Evolutionary conservation across 2,329 filamentous ascomycete species (phyloP), one percentile per base, ranked within the genome.

Genomic region (Massarina eburnea): DNA sequence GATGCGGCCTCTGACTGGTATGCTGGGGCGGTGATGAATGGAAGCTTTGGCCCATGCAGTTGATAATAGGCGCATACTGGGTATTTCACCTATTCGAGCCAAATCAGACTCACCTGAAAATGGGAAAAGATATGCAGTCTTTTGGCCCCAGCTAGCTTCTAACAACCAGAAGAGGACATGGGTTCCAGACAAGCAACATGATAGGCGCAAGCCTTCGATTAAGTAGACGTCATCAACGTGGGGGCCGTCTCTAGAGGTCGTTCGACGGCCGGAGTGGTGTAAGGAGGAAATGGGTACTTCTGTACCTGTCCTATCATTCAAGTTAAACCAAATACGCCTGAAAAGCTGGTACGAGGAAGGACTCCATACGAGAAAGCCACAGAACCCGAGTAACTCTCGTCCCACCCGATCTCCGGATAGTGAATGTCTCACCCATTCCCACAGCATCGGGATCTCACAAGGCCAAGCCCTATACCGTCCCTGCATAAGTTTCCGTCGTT

Each of bases 361-460:
- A n/a, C n/a, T n/a, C n/a, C 22, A 41, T 30, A 43, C 44, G n/a
- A 24, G 39, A 2, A 33, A 24, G 27, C 24, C 29, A 32, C 27
- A 17, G 9, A 17, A 33, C 30, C 32, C 18, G 15, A 15, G 12
- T 15, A 17, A 12, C 8, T 14, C 36, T 18, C n/a, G 18, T 26
- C 22, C 34, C 18, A 17, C 6, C 21, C 41, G 30, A 22, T 32
- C 15, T 19, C 32, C 8, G 15, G 30, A 29, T 14, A 24, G 21
- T 43, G 29, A 41, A 46, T 58, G 57, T 59, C 55, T 55, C 50
- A 57, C 47, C 34, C 41, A 34, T 20, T 42, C 50, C 54, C 48
- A 42, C 24, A 34, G 39, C 30, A 8, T 4, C 18, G 39, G 21
- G 20, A 17, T 41, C 34, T 37, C n/a, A 34, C 20, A 29, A 27